Evolutionary conservation across 2,329 filamentous ascomycete species (phyloP), one percentile per base, ranked within the genome.

Genomic region (Alternaria dauci): DNA sequence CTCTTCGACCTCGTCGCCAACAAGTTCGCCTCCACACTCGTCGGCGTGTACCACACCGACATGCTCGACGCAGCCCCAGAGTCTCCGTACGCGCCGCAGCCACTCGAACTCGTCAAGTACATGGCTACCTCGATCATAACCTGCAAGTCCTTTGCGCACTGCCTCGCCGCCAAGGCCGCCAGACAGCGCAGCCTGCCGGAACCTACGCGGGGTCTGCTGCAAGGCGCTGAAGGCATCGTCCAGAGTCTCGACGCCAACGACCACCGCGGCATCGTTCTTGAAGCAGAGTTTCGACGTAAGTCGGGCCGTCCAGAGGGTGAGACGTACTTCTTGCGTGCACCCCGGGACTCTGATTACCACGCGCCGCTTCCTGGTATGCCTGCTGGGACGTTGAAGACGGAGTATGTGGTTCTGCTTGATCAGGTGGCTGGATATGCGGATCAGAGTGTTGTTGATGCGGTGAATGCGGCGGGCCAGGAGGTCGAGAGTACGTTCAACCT

Each of bases 71-170:
- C 58, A 36, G 44, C 30, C 2, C 52, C 57, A 0, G 74, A 76
- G 8, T 78, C 71, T 89, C 81, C 62, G n/a, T 81, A 78, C 26
- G 63, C 59, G 8, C 81, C 64, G 20, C 69, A 70, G 28, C 88
- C 93, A 0, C 83, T 96, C 12, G 88, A 88, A 1, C 81, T 93
- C 1, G 83, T 98, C 23, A 87, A 85, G 46, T 96, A 96, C 78
- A 88, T 97, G 59, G 92, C 94, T n/a, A 99, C 95, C 4, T 90
- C 93, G 4, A 86, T 98, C 54, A 84, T 98, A 60, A 88, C 87
- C 5, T 83, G 91, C 0, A 88, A 90, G 39, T 91, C 88, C 14
- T 85, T 97, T 39, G 81, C 87, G 8, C 93, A 97, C 68, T 86
- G 91, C 43, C 84, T 95, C 5, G 88, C 89, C 30, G 85, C 86